phyloP scores from a whole-genome alignment of 2,329 filamentous ascomycete species.

The Epichloe gansuensis region DNA sequence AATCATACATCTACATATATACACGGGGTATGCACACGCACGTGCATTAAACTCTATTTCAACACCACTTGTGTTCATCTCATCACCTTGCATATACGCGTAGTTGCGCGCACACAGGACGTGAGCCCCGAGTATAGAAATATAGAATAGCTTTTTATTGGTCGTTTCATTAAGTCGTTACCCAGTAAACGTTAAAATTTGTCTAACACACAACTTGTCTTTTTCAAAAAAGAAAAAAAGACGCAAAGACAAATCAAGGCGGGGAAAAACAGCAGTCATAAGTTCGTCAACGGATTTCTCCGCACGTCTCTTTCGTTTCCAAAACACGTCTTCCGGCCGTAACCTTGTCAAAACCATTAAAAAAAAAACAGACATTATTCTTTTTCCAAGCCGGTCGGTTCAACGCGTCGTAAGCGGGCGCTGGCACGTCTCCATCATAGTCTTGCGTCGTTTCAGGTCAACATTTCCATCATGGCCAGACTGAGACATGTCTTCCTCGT shows the following conservation, averaged over 20 bases:
- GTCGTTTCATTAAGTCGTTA: slow-evolving; percentile 28
- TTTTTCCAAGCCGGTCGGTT: slow-evolving; percentile 32
- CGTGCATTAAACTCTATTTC: background rate
- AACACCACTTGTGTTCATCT: background rate
- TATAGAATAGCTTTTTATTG: slow-evolving; percentile 25
- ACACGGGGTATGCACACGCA: background rate
- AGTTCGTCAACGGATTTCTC: slow-evolving; percentile 22
- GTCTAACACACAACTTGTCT: slow-evolving; percentile 21
- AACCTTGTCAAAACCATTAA: slow-evolving; percentile 9
- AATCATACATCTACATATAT: background rate
- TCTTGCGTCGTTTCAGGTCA: slow-evolving; percentile 70
- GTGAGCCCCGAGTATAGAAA: background rate
- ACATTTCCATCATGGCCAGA: slow-evolving; percentile 48
- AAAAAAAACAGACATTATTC: slow-evolving; percentile 22
- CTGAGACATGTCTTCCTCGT: slow-evolving; percentile 48
- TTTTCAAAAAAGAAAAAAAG: slow-evolving; percentile 9
- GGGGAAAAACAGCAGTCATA: slow-evolving; percentile 18
- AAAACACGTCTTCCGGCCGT: slow-evolving; percentile 10
- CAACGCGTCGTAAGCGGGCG: slow-evolving; percentile 37
- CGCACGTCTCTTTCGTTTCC: slow-evolving; percentile 15
- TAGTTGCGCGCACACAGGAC: too few relatives aligned
- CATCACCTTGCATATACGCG: background rate
- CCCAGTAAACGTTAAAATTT: slow-evolving; percentile 22
- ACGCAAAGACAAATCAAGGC: slow-evolving; percentile 5
- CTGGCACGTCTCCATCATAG: slow-evolving; percentile 50